Percentiles rank a stretch among this genome's conserved stretches.
Evolutionary conservation across 805 yeast species (phyloP).

Genomic region (Pichia gijzeniarum): DNA sequence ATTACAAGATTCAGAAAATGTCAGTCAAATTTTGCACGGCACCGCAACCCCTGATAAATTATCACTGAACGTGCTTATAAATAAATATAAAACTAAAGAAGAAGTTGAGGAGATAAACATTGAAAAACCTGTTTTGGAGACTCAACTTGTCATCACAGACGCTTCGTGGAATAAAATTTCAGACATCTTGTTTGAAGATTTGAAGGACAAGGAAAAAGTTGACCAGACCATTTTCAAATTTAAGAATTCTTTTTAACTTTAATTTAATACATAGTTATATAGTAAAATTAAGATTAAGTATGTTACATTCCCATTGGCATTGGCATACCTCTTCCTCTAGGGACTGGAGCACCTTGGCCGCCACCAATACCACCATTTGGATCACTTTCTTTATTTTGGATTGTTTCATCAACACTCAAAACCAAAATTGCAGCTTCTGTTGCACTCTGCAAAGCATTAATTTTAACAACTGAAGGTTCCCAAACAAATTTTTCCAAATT

Average conservation of each 20-base stretch:
- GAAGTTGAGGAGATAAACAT: neutral
- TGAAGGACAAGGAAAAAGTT: slow-evolving; percentile 2
- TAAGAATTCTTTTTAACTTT: slow-evolving; percentile 2
- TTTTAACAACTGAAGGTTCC: slow-evolving; percentile 96
- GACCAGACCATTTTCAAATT: neutral
- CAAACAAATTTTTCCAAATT: slow-evolving; percentile 85
- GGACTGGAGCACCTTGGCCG: slow-evolving; percentile 21
- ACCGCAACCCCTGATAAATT: slow-evolving; percentile 3
- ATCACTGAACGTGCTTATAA: slow-evolving; percentile 15
- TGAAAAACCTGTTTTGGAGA: neutral
- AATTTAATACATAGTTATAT: neutral
- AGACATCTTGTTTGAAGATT: slow-evolving; percentile 7
- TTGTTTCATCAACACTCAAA: slow-evolving; percentile 93
- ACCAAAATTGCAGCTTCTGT: slow-evolving; percentile 94
- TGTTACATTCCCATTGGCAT: slow-evolving; percentile 18
- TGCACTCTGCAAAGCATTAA: slow-evolving; percentile 91
- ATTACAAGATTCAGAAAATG: slow-evolving; percentile 36
- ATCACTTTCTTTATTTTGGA: slow-evolving; percentile 62
- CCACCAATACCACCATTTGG: slow-evolving; percentile 29
- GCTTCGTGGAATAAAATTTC: slow-evolving; percentile 11
- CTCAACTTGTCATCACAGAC: neutral
- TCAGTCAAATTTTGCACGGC: slow-evolving; percentile 16
- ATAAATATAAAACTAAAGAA: slow-evolving; percentile 6
- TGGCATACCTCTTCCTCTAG: slow-evolving; percentile 69
- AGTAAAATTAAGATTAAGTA: neutral